These are phyloP conservation scores for Clarireedia sp. DNA, from an alignment of 2,329 filamentous ascomycete species.

Conservation along the genomic window DNA sequence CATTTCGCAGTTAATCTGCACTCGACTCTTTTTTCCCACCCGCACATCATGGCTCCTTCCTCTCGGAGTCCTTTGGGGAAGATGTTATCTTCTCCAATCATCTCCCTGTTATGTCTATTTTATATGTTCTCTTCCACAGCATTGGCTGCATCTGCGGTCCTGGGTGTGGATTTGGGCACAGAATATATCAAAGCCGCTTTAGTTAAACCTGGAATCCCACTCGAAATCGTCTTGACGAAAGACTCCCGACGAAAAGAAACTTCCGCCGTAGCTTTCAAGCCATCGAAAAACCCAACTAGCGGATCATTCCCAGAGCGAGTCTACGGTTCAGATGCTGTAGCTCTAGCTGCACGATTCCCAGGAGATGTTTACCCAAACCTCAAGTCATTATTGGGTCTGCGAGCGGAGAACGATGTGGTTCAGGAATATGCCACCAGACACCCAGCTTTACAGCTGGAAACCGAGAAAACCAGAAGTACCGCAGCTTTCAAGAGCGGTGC, in stretches of 20 bases:
- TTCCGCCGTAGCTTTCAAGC: constrained; percentile 89
- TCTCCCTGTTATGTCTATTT: constrained; percentile 27
- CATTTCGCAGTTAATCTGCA: constrained; percentile 20
- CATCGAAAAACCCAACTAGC: constrained; percentile 55
- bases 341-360: constrained; percentile 79
- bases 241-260: constrained; percentile 95
- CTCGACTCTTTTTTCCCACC: neutral
- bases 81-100: constrained; percentile 21
- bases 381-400: constrained; percentile 79
- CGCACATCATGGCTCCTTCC: constrained; percentile 24
- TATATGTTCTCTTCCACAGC: constrained; percentile 29
- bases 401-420: constrained; percentile 51
- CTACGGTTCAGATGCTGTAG: constrained; percentile 87
- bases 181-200: constrained; percentile 95
- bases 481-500: constrained; percentile 73
- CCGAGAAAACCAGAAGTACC: constrained; percentile 54
- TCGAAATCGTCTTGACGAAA: constrained; percentile 96
- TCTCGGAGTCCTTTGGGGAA: constrained; percentile 12
- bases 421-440: constrained; percentile 67
- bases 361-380: constrained; percentile 92
- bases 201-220: constrained; percentile 92
- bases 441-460: constrained; percentile 66
- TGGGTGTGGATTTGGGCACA: constrained; percentile 90
- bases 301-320: constrained; percentile 76
- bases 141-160: constrained; percentile 54